Evolutionary conservation across 345 rosid species (phyloP).

Genomic region (Brassica carinata): DNA sequence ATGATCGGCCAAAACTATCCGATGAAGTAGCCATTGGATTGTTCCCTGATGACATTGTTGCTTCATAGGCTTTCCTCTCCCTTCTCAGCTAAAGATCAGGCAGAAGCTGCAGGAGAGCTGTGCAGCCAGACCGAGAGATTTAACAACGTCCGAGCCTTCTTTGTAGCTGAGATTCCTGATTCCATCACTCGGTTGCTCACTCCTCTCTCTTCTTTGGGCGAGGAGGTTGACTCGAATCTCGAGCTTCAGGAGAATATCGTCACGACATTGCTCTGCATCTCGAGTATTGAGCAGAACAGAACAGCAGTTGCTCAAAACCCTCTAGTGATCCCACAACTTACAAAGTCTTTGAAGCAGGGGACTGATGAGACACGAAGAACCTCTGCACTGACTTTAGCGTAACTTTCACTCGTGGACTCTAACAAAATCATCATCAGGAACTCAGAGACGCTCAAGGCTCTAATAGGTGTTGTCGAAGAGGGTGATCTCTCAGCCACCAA

Average conservation of each 20-base stretch:
- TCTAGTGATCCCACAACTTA: constrained; percentile 37
- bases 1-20: too few species aligned
- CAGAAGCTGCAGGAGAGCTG: constrained; percentile 54
- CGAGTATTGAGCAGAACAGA: constrained; percentile 43
- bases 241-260: constrained; percentile 41
- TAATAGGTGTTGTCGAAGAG: constrained; percentile 49
- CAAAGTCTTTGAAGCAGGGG: constrained; percentile 38
- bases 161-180: constrained; percentile 37
- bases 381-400: constrained; percentile 51
- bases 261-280: constrained; percentile 48
- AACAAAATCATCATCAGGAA: constrained; percentile 45
- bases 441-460: constrained; percentile 49
- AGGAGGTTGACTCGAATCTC: constrained; percentile 28
- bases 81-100: constrained; percentile 44
- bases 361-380: constrained; percentile 47
- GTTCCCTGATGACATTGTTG: too few species aligned
- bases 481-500: constrained; percentile 45
- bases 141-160: constrained; percentile 45
- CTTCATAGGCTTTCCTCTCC: constrained; percentile 41
- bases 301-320: constrained; percentile 37
- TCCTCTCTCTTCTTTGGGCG: constrained; percentile 38
- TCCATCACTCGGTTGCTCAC: constrained; percentile 47
- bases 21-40: too few species aligned
- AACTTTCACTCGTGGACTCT: constrained; percentile 39
- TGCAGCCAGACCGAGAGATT: constrained; percentile 44